Evolutionary conservation across 2,329 filamentous ascomycete species (phyloP).

Genomic region (Cercospora sesami): DNA sequence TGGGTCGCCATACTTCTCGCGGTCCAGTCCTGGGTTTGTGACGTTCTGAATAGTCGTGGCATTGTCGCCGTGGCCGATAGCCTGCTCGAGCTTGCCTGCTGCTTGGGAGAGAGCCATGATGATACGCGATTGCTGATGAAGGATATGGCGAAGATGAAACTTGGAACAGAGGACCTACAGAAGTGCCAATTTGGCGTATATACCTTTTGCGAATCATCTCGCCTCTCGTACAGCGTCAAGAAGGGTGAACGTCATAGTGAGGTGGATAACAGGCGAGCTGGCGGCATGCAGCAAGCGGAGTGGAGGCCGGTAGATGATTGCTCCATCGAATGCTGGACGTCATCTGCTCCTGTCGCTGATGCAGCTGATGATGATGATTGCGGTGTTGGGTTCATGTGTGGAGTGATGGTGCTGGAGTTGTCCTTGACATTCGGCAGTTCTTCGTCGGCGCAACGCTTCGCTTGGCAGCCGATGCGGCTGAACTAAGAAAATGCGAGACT

Average conservation of each 20-base stretch:
- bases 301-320: background rate
- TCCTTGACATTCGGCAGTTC: background rate
- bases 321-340: background rate
- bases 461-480: background rate
- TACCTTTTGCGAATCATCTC: background rate
- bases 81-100: conserved; percentile 66
- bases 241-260: conserved; percentile 12
- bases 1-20: conserved; percentile 52
- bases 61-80: conserved; percentile 66
- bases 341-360: background rate
- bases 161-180: background rate
- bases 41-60: conserved; percentile 68
- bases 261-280: conserved; percentile 11
- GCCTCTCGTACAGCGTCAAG: background rate
- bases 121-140: background rate
- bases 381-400: background rate
- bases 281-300: background rate
- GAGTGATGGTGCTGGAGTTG: background rate
- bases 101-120: conserved; percentile 59
- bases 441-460: background rate
- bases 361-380: background rate
- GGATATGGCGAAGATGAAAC: background rate
- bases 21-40: conserved; percentile 58
- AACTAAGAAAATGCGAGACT: no score
- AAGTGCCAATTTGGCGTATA: background rate